Conservation (phyloP, 768 basidiomycete genomes). For the Hortiboletus campestris region DNA sequence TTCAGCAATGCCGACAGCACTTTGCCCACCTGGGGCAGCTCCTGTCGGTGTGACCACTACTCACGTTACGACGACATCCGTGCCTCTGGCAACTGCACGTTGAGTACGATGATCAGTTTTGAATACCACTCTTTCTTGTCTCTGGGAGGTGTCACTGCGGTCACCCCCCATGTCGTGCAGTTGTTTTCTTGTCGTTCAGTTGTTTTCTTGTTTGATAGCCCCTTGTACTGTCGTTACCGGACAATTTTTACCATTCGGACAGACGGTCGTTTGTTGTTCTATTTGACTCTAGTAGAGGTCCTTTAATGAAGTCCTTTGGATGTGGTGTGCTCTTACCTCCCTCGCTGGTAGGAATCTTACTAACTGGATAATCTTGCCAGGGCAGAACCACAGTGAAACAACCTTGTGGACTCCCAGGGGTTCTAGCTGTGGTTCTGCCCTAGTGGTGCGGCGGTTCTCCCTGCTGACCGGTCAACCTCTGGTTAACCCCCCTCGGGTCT, state of each 20-base stretch:
- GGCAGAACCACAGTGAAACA: not conserved
- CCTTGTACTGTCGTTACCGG: not conserved
- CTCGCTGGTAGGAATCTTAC: not conserved
- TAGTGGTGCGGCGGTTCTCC: not conserved
- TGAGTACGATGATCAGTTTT: slow-evolving; percentile 1
- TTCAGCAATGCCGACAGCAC: slow-evolving; percentile 45
- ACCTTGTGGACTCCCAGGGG: no score
- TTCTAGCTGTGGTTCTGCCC: no score
- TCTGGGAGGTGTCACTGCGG: not conserved
- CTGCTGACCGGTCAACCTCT: not conserved
- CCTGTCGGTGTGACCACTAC: not conserved
- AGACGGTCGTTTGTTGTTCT: not conserved
- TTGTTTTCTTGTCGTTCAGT: not conserved
- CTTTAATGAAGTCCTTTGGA: not conserved
- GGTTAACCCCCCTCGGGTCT: not conserved
- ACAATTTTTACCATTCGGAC: not conserved
- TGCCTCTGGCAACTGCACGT: slow-evolving; percentile 1
- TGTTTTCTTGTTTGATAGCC: slow-evolving; percentile 1
- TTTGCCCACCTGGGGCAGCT: slow-evolving; percentile 33
- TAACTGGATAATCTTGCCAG: not conserved
- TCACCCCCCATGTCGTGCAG: not conserved
- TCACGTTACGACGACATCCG: slow-evolving; percentile 4
- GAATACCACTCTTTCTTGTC: not conserved
- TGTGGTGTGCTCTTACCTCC: slow-evolving; percentile 9
- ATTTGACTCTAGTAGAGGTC: not conserved